These are phyloP conservation scores for Rutstroemia sp. DNA, from an alignment of 2,329 filamentous ascomycete species.

Conservation along the genomic window DNA sequence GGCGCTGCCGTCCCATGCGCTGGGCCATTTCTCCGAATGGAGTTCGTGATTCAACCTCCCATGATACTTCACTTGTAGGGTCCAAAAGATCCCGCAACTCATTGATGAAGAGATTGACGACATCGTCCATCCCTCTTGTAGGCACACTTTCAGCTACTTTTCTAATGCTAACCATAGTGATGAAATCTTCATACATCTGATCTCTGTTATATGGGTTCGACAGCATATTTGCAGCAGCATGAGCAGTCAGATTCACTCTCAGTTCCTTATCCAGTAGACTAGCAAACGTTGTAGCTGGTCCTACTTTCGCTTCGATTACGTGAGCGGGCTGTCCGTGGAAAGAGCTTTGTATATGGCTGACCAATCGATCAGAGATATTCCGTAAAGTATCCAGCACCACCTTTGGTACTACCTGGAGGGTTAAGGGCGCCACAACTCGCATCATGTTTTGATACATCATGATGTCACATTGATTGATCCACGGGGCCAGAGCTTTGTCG, in stretches of 20 bases:
- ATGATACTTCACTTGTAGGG: constrained; percentile 53
- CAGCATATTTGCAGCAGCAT: constrained; percentile 88
- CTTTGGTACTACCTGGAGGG: constrained; percentile 84
- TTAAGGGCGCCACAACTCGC: constrained; percentile 79
- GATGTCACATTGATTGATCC: constrained; percentile 95
- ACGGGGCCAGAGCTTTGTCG: constrained; percentile 72
- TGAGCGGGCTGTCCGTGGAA: constrained; percentile 82
- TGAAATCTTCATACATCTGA: constrained; percentile 93
- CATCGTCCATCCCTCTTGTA: constrained; percentile 57
- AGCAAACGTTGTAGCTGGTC: constrained; percentile 82
- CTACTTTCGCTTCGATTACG: constrained; percentile 78
- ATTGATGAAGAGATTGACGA: constrained; percentile 52
- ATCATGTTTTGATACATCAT: constrained; percentile 97
- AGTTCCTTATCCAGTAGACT: constrained; percentile 79
- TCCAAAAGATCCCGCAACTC: constrained; percentile 67
- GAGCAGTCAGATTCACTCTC: constrained; percentile 86
- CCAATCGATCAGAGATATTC: constrained; percentile 76
- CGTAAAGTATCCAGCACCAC: constrained; percentile 79
- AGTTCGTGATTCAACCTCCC: constrained; percentile 56
- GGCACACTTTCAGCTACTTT: constrained; percentile 59
- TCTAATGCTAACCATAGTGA: constrained; percentile 54
- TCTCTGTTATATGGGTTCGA: constrained; percentile 83
- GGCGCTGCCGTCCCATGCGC: constrained; percentile 38
- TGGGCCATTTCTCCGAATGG: constrained; percentile 51
- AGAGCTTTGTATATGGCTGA: constrained; percentile 73